Conservation (phyloP, 176 grass and related monocot genomes). For the Melocanna baccifera region DNA sequence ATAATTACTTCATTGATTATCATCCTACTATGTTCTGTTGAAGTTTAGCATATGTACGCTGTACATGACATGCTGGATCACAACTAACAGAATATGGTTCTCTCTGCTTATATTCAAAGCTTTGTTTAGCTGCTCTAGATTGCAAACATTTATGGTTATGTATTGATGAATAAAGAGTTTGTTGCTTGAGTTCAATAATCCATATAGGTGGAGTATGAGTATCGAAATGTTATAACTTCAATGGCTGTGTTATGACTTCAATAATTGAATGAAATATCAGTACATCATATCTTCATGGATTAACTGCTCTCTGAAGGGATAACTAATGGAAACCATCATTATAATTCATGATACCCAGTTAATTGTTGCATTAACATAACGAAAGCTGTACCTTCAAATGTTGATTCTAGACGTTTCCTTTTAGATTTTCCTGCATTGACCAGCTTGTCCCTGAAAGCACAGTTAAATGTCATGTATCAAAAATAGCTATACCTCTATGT, state of each 20-base stretch:
- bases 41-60: background rate
- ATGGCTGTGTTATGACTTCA: background rate
- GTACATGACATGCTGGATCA: background rate
- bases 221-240: background rate
- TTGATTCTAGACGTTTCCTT: slow-evolving; percentile 79
- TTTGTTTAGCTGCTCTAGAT: background rate
- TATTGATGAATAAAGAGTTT: slow-evolving; percentile 20
- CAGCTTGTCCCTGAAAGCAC: slow-evolving; percentile 66
- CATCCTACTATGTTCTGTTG: background rate
- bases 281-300: background rate
- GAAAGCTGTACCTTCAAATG: slow-evolving; percentile 69
- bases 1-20: background rate
- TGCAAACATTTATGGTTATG: background rate
- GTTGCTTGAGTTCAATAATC: slow-evolving; percentile 23
- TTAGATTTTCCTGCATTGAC: slow-evolving; percentile 65
- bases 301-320: background rate
- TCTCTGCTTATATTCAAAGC: background rate
- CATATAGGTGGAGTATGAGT: slow-evolving; percentile 2
- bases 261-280: background rate
- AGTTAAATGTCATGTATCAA: slow-evolving; percentile 32
- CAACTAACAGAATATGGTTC: background rate
- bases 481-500: slow-evolving; percentile 4
- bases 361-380: slow-evolving; percentile 29
- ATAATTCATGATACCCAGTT: slow-evolving; percentile 12
- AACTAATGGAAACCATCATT: background rate